Evolutionary conservation across 225 moss, liverwort and hornwort genomes (phyloP).

Genomic region (Neckera pumila): DNA sequence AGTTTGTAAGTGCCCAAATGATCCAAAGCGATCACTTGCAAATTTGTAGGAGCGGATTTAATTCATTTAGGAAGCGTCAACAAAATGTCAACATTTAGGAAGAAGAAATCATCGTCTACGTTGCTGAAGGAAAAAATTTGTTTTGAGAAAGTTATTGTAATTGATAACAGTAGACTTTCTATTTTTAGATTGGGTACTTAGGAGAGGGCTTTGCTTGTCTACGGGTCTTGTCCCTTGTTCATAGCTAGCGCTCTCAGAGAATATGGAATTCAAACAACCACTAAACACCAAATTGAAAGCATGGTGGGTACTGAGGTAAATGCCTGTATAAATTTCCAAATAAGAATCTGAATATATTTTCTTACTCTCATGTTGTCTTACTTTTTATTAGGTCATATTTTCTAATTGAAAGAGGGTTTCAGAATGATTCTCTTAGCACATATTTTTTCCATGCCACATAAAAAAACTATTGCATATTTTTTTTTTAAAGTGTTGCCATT

Average conservation of each 20-base stretch:
- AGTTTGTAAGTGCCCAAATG: neutral
- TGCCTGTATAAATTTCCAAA: neutral
- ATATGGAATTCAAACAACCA: neutral
- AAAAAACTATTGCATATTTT: neutral
- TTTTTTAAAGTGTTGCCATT: neutral
- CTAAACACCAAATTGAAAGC: rapidly evolving
- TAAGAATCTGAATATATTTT: rapidly evolving
- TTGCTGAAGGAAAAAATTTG: no score
- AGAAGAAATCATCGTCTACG: neutral
- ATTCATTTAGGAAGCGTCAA: neutral
- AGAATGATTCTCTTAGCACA: neutral
- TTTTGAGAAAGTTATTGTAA: neutral
- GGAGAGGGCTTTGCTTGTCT: neutral
- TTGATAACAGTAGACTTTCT: neutral
- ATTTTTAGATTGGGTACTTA: neutral
- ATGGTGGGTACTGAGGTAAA: rapidly evolving
- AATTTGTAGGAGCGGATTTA: neutral
- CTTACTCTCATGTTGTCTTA: no score
- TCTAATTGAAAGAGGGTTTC: no score
- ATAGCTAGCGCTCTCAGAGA: neutral
- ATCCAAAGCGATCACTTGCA: neutral
- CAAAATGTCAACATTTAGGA: no score
- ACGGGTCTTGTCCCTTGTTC: rapidly evolving
- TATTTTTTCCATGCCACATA: neutral
- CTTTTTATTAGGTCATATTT: no score